Percentiles rank a stretch among this genome's conserved stretches.
Evolutionary conservation across 768 basidiomycete species (phyloP).

Genomic region (Heimioporus sp.): DNA sequence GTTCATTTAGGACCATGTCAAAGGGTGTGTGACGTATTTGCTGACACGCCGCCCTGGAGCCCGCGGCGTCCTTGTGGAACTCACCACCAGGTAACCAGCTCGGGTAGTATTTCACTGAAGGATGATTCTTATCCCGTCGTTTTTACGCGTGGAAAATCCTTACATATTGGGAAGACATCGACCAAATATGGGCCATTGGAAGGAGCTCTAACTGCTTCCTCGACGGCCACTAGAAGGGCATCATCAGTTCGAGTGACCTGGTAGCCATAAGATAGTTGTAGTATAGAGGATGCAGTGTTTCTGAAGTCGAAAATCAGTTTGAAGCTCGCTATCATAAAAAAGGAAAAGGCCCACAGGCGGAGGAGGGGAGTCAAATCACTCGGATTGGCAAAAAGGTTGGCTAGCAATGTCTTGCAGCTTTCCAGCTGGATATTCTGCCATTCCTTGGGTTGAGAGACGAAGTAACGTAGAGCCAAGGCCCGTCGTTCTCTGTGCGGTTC

Average conservation of each 20-base stretch:
- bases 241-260: constrained; percentile 1
- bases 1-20: constrained; percentile 4
- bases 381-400: not conserved
- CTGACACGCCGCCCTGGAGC: not conserved
- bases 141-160: not conserved
- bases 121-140: not conserved
- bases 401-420: not conserved
- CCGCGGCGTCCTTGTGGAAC: constrained; percentile 5
- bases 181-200: constrained; percentile 7
- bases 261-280: not conserved
- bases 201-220: not conserved
- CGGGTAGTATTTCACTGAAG: constrained; percentile 8
- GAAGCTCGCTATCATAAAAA: too few species aligned
- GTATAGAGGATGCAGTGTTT: not conserved
- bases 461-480: constrained; percentile 8
- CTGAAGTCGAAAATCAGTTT: not conserved
- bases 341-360: not conserved
- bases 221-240: not conserved
- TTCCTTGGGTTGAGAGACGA: constrained; percentile 5
- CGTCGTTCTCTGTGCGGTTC: constrained; percentile 9
- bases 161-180: constrained; percentile 2
- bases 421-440: constrained; percentile 9
- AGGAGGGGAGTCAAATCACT: not conserved
- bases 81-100: constrained; percentile 10
- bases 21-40: constrained; percentile 2